Conservation (phyloP, 1,284 basidiomycete species). For the Ceratobasidium sp. region DNA sequence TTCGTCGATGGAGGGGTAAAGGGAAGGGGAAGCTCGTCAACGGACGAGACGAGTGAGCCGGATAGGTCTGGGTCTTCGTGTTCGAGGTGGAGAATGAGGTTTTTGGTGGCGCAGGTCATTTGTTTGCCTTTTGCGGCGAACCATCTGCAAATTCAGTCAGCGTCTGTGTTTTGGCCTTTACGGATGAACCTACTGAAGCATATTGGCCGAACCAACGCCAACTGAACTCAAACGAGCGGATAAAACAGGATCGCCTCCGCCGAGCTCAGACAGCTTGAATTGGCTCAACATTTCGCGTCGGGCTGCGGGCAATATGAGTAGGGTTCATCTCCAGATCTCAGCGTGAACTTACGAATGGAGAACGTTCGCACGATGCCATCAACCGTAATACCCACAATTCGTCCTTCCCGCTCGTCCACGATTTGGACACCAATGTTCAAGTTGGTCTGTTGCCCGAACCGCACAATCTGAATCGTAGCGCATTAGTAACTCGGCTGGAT, state of each 20-base stretch:
- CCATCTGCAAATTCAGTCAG: slow-evolving; percentile 60
- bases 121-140: slow-evolving; percentile 89
- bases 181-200: slow-evolving; percentile 67
- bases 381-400: slow-evolving; percentile 87
- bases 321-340: background rate
- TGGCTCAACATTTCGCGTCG: slow-evolving; percentile 86
- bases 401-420: slow-evolving; percentile 71
- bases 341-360: slow-evolving; percentile 70
- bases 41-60: slow-evolving; percentile 18
- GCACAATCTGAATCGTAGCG: slow-evolving; percentile 67
- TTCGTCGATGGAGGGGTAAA: slow-evolving; percentile 55
- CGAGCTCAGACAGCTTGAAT: slow-evolving; percentile 83
- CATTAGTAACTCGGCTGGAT: slow-evolving; percentile 79
- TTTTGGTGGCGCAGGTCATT: slow-evolving; percentile 91
- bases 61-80: slow-evolving; percentile 33
- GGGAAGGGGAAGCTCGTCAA: slow-evolving; percentile 48
- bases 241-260: slow-evolving; percentile 67
- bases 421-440: slow-evolving; percentile 90
- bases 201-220: slow-evolving; percentile 78
- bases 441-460: slow-evolving; percentile 92
- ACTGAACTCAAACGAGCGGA: slow-evolving; percentile 73
- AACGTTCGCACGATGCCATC: slow-evolving; percentile 91
- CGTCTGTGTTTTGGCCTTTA: background rate
- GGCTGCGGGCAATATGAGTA: slow-evolving; percentile 54
- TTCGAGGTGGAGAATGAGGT: slow-evolving; percentile 82